Base-by-base conservation (phyloP, 768 basidiomycete species). In the Ramaria rubella region DNA sequence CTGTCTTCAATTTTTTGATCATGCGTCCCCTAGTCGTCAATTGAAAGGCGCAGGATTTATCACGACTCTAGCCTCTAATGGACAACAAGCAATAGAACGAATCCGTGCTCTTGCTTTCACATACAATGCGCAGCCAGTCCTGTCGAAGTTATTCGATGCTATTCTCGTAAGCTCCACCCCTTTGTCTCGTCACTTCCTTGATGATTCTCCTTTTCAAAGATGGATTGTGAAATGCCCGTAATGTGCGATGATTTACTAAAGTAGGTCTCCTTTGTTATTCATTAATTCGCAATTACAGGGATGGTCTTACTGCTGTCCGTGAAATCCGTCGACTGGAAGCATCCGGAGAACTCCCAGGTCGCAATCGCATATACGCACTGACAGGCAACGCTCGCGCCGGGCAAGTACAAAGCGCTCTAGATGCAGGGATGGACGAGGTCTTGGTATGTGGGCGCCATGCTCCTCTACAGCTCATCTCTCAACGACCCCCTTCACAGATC, bases 211-310 rank as follows among this genome's bases (percentile, higher is more conserved):
- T 53, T 40, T 21, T 48, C 19, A 27, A 15, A 65, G 64, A 65
- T 63, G 64, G 65, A 65, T 53, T 62, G 61, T 44, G 65, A 64
- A 53, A 67, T 67, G 66, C 65, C 66, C 27, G 60, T 66, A 21
- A 63, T 64, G 63, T 58, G 58, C 17, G 45, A 52, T 15, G 8
- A n/a, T 27, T 49, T 49, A 31, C 34, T 29, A 42, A 49, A 7
- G 31, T 27, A 19, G 21, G 42, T 12, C 33, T 5, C 17, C 33
- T 31, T 1, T 58, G 24, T 15, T 34, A 23, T 36, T 57, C 53
- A 40, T 29, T 38, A 9, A 27, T 44, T 19, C 33, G 26, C 14
- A 36, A 23, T 38, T 54, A 11, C 45, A 54, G 61, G 61, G 61
- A 62, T 55, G 66, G 66, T 6, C 45, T 60, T 9, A 59, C 62